Evolutionary conservation across 768 basidiomycete species (phyloP), one percentile per base, ranked within the genome.

Genomic region (Roridomyces roridus): DNA sequence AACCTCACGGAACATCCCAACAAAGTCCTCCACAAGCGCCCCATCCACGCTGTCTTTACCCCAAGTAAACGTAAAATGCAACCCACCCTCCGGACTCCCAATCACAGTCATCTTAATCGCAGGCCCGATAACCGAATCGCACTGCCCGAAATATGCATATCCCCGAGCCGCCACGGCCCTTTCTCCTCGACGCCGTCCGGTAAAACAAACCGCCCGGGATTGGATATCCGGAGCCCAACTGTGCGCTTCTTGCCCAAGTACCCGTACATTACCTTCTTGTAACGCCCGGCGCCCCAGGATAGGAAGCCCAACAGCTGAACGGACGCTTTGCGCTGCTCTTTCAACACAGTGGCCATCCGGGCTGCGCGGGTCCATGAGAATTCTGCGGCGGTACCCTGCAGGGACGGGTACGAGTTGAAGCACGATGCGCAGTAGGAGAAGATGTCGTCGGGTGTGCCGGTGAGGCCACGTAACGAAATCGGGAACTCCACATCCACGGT

Each of bases 11-110:
- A n/a, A n/a, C n/a, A n/a, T n/a, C n/a, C n/a, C n/a, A n/a, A 46
- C 24, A 31, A 54, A 54, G 18, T 15, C 18, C 26, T 54, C 52
- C 25, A 54, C 52, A 46, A 46, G 40, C 18, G 15, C 44, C 5
- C 35, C 24, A 7, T 54, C 52, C 26, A 46, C 7, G 26, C 44
- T 40, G 44, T 25, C 29, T 31, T 54, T 45, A 2, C 52, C 52
- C 43, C 52, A 54, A 11, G 36, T 46, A 20, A 54, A 46, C 7
- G 45, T 14, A 46, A 54, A 29, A 40, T 54, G 45, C 26, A 54
- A 29, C 26, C 36, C 18, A 14, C 52, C 52, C 10, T 15, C 31
- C 20, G 52, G 44, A n/a, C 46, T 45, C 7, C 52, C 44, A 5
- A 46, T 28, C 8, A 54, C 44, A 11, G 45, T 54, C 9, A 54